phyloP scores from a whole-genome alignment of 306 rosid species.

The Herpetospermum pedunculosum region DNA sequence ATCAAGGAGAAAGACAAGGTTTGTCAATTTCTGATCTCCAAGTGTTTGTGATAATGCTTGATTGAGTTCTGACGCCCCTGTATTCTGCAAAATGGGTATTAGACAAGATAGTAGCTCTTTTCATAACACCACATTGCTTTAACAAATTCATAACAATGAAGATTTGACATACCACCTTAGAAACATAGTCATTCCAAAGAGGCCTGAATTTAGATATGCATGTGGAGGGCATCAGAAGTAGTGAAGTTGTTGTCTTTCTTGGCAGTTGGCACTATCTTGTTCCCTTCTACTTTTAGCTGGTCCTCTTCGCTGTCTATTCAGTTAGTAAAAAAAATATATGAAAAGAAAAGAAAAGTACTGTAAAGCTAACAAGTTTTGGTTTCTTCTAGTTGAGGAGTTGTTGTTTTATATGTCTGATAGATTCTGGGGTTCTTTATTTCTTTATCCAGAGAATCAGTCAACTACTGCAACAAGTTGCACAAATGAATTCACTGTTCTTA shows the following conservation, averaged over 20 bases:
- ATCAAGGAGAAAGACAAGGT: constrained; percentile 57
- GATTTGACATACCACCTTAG: not conserved
- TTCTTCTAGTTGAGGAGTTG: not conserved
- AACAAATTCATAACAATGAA: not conserved
- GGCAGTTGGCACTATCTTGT: not conserved
- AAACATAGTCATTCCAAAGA: too few relatives aligned
- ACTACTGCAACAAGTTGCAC: constrained; percentile 25
- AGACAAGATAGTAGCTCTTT: not conserved
- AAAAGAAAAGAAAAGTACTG: not conserved
- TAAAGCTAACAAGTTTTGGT: not conserved
- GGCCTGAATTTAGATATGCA: too few relatives aligned
- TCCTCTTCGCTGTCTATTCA: not conserved
- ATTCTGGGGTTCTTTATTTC: not conserved
- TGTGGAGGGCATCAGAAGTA: not conserved
- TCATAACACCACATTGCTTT: not conserved
- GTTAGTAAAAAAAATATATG: not conserved
- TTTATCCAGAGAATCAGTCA: constrained; percentile 26
- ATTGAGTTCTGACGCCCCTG: not conserved
- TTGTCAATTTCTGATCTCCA: not conserved
- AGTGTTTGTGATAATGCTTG: constrained; percentile 17
- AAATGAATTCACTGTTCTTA: constrained; percentile 21
- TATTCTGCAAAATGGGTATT: not conserved
- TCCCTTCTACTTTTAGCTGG: not conserved
- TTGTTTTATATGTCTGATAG: not conserved
- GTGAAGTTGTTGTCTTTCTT: not conserved